phyloP scores from a whole-genome alignment of 2,329 filamentous ascomycete species.

The Fusarium citri region DNA sequence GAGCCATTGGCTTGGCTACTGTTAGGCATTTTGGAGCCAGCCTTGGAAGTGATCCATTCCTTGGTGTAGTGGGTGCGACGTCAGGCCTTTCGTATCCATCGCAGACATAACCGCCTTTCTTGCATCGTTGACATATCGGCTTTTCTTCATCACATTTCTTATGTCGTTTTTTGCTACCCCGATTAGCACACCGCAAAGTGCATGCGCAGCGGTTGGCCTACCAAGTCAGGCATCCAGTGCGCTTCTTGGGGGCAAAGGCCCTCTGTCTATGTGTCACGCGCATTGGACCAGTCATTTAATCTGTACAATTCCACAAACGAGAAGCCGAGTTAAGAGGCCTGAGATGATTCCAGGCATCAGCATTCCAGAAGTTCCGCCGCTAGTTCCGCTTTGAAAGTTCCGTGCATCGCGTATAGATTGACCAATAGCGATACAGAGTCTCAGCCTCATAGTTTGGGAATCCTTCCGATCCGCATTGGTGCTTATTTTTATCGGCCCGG shows the following conservation, averaged over 20 bases:
- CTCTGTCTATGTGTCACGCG: constrained; percentile 2
- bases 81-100: constrained; percentile 6
- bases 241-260: constrained; percentile 7
- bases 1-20: not conserved
- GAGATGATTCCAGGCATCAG: not conserved
- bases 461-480: not conserved
- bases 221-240: constrained; percentile 17
- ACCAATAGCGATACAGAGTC: not conserved
- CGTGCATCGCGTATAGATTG: constrained; percentile 2
- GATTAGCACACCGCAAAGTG: too few species aligned
- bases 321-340: not conserved
- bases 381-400: constrained; percentile 1
- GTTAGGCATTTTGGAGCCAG: not conserved
- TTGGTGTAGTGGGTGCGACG: not conserved
- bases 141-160: constrained; percentile 19
- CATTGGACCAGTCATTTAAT: constrained; percentile 6
- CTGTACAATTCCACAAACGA: not conserved
- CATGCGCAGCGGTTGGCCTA: too few species aligned
- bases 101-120: constrained; percentile 15
- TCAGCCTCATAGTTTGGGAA: not conserved
- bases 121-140: constrained; percentile 13
- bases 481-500: not conserved
- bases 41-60: not conserved
- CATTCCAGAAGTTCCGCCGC: not conserved
- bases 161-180: constrained; percentile 21